Evolutionary conservation across 371 early-diverging fungal genomes (phyloP).

Genomic region (Mucor racemosus): DNA sequence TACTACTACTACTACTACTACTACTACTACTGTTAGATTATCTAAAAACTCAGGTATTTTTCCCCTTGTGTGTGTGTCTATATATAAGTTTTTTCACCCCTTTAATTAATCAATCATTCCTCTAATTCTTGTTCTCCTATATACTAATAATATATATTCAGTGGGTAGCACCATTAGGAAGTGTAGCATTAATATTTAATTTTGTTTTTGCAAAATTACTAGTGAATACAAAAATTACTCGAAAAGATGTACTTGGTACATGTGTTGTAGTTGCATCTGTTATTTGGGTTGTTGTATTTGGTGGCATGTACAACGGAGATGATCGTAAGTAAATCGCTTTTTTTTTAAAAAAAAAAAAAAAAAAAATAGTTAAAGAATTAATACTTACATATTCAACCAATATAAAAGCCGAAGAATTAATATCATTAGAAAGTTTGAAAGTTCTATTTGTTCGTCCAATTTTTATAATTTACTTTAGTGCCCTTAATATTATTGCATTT

Average conservation of each 20-base stretch:
- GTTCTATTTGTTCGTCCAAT: slow-evolving; percentile 58
- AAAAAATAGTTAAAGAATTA: no score
- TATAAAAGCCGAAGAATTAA: slow-evolving; percentile 53
- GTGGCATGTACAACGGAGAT: slow-evolving; percentile 66
- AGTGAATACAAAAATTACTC: slow-evolving; percentile 69
- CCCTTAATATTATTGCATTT: slow-evolving; percentile 61
- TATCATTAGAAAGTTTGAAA: slow-evolving; percentile 64
- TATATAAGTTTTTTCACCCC: slow-evolving; percentile 4
- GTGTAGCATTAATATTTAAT: slow-evolving; percentile 73
- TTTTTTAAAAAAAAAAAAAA: no score
- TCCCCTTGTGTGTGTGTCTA: slow-evolving; percentile 1
- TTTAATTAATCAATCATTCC: slow-evolving; percentile 1
- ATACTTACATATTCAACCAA: no score
- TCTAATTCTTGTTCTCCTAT: background rate
- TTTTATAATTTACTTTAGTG: slow-evolving; percentile 71
- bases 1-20: background rate
- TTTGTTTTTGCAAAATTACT: slow-evolving; percentile 73
- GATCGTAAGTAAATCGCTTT: slow-evolving; percentile 47
- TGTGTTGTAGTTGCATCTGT: slow-evolving; percentile 69
- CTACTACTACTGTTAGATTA: slow-evolving; percentile 54
- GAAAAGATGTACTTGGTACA: slow-evolving; percentile 69
- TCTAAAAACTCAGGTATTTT: slow-evolving; percentile 65
- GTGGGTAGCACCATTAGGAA: slow-evolving; percentile 78
- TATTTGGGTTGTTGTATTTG: slow-evolving; percentile 72
- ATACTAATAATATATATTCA: background rate